Evolutionary conservation across 345 rosid genomes (phyloP).

Genomic region (Iberis pinnata): DNA sequence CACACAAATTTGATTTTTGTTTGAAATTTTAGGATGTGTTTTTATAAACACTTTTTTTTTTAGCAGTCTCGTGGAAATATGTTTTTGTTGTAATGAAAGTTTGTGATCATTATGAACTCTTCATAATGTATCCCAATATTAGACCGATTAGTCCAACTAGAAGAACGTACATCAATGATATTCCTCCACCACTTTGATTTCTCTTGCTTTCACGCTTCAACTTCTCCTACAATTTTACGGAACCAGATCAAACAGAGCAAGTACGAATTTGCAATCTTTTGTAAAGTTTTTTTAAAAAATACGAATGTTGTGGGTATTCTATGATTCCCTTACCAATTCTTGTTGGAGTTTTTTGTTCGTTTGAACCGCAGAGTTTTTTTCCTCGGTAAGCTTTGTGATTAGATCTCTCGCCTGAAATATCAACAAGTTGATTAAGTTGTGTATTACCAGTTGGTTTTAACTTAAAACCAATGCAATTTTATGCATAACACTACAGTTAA

Average conservation of each 20-base stretch:
- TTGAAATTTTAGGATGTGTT: too few species aligned
- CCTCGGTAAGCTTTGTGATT: conserved; percentile 49
- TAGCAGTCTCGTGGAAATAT: too few species aligned
- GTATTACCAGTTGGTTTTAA: too few species aligned
- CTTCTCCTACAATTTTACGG: conserved; percentile 56
- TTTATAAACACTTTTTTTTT: conserved; percentile 14
- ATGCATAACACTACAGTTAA: too few species aligned
- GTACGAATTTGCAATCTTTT: too few species aligned
- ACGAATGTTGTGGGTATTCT: too few species aligned
- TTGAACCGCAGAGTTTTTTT: conserved; percentile 47
- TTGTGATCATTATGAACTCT: conserved; percentile 38
- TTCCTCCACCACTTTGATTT: conserved; percentile 33
- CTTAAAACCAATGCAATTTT: too few species aligned
- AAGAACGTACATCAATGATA: conserved; percentile 44
- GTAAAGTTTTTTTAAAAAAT: too few species aligned
- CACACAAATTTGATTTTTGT: too few species aligned
- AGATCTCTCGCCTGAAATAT: conserved; percentile 44
- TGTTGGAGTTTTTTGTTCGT: conserved; percentile 48
- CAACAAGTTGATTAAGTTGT: conserved; percentile 9
- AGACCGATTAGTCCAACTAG: conserved; percentile 63
- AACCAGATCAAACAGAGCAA: too few species aligned
- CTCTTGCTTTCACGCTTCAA: conserved; percentile 42
- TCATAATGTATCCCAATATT: conserved; percentile 67
- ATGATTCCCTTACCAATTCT: conserved; percentile 46
- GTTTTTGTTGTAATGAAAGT: too few species aligned